A percentile compares a stretch with the other conserved stretches of the same genome.
Conservation (phyloP, 2,329 filamentous ascomycete species). For the Simplicillium sp. region DNA sequence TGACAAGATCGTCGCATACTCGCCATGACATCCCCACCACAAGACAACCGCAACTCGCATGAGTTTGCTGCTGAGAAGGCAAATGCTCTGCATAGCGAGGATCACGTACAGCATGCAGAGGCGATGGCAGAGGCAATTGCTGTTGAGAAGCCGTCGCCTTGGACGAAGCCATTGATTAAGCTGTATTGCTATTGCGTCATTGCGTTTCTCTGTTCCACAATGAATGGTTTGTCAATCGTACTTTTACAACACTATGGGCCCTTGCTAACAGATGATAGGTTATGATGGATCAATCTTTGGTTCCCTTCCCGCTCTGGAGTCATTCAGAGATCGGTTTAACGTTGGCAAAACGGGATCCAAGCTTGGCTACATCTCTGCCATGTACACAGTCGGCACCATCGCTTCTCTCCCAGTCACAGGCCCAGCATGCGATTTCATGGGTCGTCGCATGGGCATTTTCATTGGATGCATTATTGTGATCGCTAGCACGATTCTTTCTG, state of each 20-base stretch:
- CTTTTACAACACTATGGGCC: background rate
- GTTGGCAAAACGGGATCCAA: conserved; percentile 31
- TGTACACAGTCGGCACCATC: conserved; percentile 36
- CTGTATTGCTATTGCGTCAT: conserved; percentile 7
- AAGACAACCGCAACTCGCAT: background rate
- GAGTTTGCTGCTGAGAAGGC: conserved; percentile 3
- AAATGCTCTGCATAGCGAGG: background rate
- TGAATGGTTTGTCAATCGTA: conserved; percentile 6
- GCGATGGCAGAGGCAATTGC: conserved; percentile 8
- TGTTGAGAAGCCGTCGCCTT: conserved; percentile 1
- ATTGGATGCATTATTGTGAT: conserved; percentile 22
- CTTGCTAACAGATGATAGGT: conserved; percentile 7
- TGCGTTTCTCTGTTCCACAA: conserved; percentile 9
- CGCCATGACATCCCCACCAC: background rate
- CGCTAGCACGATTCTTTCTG: conserved; percentile 1
- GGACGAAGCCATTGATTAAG: conserved; percentile 7
- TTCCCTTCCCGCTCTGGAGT: conserved; percentile 40
- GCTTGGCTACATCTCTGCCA: conserved; percentile 40
- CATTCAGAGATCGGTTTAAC: conserved; percentile 36
- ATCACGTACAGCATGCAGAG: conserved; percentile 5
- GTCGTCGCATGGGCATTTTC: conserved; percentile 33
- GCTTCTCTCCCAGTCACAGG: conserved; percentile 33
- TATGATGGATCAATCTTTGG: conserved; percentile 41
- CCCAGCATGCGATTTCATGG: conserved; percentile 31
- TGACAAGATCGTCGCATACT: too few relatives aligned